Evolutionary conservation across 2,329 filamentous ascomycete species (phyloP), one percentile per base, ranked within the genome.

Genomic region (Trichoderma oligosporum): DNA sequence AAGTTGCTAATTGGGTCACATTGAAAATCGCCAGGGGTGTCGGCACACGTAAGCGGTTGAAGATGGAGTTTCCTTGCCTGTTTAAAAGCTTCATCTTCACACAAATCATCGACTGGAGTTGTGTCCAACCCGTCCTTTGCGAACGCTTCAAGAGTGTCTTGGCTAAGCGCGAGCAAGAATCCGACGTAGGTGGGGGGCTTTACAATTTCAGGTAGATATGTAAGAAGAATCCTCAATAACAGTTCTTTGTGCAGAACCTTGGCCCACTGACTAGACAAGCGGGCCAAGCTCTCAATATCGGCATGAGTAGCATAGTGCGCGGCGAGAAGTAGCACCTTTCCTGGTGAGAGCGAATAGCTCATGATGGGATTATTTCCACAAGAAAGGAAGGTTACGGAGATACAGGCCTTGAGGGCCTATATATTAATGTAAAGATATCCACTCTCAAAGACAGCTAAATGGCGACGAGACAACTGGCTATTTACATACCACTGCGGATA

Each of bases 261-360:
- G 53, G 73, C 71, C 63, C 88, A 75, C 36, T 77, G 74, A 20
- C 80, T 76, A 52, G 83, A 78, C 61, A 94, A 76, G 53, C 76
- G 76, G 57, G 81, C 78, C 59, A 94, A 74, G 62, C 80, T 78
- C 63, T 78, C 70, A 64, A 91, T 76, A 68, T 92, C 82, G 67
- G 83, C 79, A 65, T 82, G 81, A 60, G 82, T 80, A 54, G 89
- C 84, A 64, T 86, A 80, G 66, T 90, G 83, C 20, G 85, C 85
- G 42, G 89, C 87, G 48, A 93, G 80, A 58, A 94, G 81, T 58
- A 91, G 75, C 62, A 86, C 82, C 69, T 91, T 88, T 57, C 86
- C 79, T 48, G 84, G 77, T 9, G 86, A 85, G 56, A 89, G 76
- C 42, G 73, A 68, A 53, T 57, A 56, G 31, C 59, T 62, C 68